Base-by-base conservation (phyloP, 805 yeast species). In the Saccharomycopsis selenospora region DNA sequence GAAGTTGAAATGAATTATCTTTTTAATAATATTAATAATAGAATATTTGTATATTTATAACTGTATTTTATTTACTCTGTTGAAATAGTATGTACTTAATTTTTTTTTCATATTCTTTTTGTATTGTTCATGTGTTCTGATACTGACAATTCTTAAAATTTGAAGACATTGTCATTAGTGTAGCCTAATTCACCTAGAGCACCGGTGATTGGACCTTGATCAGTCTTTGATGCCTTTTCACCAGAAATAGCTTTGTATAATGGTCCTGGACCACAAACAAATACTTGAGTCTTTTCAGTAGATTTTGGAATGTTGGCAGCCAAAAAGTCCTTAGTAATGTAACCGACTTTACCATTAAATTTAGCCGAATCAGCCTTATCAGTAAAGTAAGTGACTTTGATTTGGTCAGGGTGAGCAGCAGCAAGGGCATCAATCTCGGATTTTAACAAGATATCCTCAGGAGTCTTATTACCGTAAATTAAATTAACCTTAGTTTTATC, bases 221-320 rank as follows among this genome's bases (percentile, higher is more conserved):
- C 97, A 48, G 81, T 60, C 58, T 96, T 95, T 45, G 93, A 80
- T 42, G 69, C 73, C 77, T 91, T 91, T 59, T 67, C 66, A 62
- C 99, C 99, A 24, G 96, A 86, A 57, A 89, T 61, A 50, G 95
- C 89, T 48, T 83, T 74, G 81, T 86, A 86, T 65, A 93, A 75
- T 38, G 85, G 85, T 61, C 96, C 95, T 52, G 99, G 99, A 49
- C 99, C 99, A 68, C 99, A 93, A 49, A 91, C 85, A 59, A 85
- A 91, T 50, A 90, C 76, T 62, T 82, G 84, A 59, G 77, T 71
- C 66, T 82, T 77, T 50, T 79, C 84, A 44, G 68, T 73, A 29
- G 96, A 82, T 56, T 75, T 72, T 50, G 91, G 80, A 56, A 86
- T 67, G 65, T 77, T 68, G 52, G 70, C 63, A 55, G 71, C 62